Evolutionary conservation across 371 early-diverging fungal species (phyloP), one percentile per base, ranked within the genome.

Genomic region (Mycotypha africana): DNA sequence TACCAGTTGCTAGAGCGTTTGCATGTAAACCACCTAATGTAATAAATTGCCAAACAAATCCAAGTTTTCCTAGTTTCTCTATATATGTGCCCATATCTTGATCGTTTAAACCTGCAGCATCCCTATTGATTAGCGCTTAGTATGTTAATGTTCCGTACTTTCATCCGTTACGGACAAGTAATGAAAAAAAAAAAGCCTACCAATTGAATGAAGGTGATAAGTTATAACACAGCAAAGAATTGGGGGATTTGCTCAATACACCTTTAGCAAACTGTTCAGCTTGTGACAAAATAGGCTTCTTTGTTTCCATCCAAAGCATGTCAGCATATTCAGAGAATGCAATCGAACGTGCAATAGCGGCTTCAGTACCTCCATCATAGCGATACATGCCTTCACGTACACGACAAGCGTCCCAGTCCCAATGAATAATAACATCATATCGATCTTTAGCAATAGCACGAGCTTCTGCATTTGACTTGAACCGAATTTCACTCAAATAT

Each of bases 151-250:
- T 22, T 10, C 26, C 11, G 3, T 36, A 7, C 16, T 38, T 9
- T 24, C 20, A 1, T 2, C 5, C 31, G 11, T 15, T 24, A n/a
- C n/a, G n/a, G n/a, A n/a, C n/a, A n/a, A n/a, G n/a, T n/a, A n/a
- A n/a, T n/a, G n/a, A 39, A 8, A 26, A 23, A 39, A 9, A 28
- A 21, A 4, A 16, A 30, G 74, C 47, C 85, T n/a, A 93, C 95
- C 97, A 97, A 88, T 97, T 97, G 86, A 96, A 97, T 42, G 93
- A 93, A 16, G 98, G 98, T 24, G 92, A 92, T 51, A 96, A 65
- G 84, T 97, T 96, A 86, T 97, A 97, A 38, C 93, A 90, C 34
- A 96, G 82, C 71, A 81, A 66, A 23, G 64, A 51, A 25, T 81
- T 55, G 32, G 85, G 85, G 56, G 71, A 61, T 16, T 62, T 76